Base-by-base conservation (phyloP, 805 yeast species). In the Pichia scutulata region DNA sequence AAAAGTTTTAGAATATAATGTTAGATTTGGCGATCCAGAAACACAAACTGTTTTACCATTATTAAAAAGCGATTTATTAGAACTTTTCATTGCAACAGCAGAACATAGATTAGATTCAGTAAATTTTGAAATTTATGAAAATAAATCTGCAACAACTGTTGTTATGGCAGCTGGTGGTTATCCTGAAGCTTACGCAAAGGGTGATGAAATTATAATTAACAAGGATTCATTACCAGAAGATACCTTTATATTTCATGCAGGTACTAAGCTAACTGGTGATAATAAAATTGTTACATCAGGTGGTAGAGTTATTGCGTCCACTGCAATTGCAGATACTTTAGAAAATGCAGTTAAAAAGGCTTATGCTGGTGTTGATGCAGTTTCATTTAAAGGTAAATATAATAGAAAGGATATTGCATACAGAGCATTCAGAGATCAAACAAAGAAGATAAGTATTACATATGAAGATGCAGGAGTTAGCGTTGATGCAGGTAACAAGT, bases 21-120 rank as follows among this genome's bases (percentile, higher is more conserved):
- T 95, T 47, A 83, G 99, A 70, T 95, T 93, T 60, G 99, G 99
- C 55, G 99, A 93, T 68, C 99, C 99, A 57, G 99, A 93, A 72
- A 93, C 98, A 36, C 99, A 93, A 73, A 87, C 97, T 3, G 96
- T 93, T 23, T 73, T 93, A 63, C 97, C 97, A 21, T 75, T 93
- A 62, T 72, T 93, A 55, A 72, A 87, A 44, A 84, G 97, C n/a
- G 99, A 93, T 69, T 76, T 93, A 62, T 93, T 97, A 44, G 89
- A 90, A 68, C 81, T 93, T 44, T 80, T 95, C 78, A 70, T 92
- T 49, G 99, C 98, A 43, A 84, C 95, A 57, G 96, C 93, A 43
- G 96, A 92, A 67, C 95, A 86, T 69, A 78, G 98, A 68, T 78
- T 93, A 57, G 99, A 93, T 64, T 78, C 96, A 28, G 87, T 89